Conservation (phyloP, 2,329 filamentous ascomycete species). For the Coniochaeta sp. region DNA sequence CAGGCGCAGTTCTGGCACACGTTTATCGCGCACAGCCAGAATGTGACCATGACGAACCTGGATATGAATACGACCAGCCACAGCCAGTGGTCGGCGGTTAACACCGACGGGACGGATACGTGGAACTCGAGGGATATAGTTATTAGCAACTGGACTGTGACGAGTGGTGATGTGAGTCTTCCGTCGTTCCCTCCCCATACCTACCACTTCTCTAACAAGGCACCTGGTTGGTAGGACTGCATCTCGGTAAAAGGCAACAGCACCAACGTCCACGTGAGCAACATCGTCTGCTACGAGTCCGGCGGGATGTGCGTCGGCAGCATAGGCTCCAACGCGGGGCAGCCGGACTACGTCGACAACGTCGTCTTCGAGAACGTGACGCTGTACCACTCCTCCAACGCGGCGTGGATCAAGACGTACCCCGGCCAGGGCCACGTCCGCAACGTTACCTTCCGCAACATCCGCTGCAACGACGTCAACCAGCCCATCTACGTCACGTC, state of each 20-base stretch:
- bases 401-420: conserved; percentile 36
- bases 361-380: conserved; percentile 28
- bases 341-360: conserved; percentile 28
- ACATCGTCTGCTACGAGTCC: conserved; percentile 31
- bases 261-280: conserved; percentile 26
- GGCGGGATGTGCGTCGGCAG: conserved; percentile 29
- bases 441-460: conserved; percentile 37
- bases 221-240: conserved; percentile 23
- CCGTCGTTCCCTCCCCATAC: neutral
- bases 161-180: conserved; percentile 27
- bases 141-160: conserved; percentile 38
- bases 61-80: conserved; percentile 41
- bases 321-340: conserved; percentile 25
- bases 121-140: conserved; percentile 41
- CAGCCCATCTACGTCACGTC: conserved; percentile 41
- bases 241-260: conserved; percentile 33
- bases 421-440: conserved; percentile 30
- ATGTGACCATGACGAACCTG: conserved; percentile 45
- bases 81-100: conserved; percentile 36
- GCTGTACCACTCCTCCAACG: conserved; percentile 29
- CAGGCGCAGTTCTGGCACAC: conserved; percentile 44
- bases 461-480: conserved; percentile 32
- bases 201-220: neutral
- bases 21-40: conserved; percentile 36
- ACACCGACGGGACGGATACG: conserved; percentile 43